Percentiles rank a stretch among this genome's conserved stretches.
Evolutionary conservation across 169 alveolate species (phyloP).

Genomic region (Theileria annulata): DNA sequence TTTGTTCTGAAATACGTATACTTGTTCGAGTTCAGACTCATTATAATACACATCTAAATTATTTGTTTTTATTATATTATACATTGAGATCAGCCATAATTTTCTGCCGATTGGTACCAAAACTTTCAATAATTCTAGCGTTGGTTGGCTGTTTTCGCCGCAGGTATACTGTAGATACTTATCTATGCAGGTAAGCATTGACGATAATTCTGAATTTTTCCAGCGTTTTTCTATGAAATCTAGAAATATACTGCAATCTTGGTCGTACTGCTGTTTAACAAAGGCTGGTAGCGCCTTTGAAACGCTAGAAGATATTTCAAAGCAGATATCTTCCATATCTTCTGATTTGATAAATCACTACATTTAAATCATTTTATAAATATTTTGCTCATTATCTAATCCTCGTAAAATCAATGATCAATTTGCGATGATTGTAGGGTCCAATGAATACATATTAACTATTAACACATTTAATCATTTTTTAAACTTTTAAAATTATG

Average conservation of each 20-base stretch:
- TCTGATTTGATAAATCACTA: neutral
- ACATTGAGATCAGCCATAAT: constrained; percentile 44
- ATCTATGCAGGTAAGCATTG: constrained; percentile 22
- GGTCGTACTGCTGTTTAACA: constrained; percentile 18
- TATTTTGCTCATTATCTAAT: neutral
- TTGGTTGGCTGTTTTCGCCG: constrained; percentile 26
- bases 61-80: neutral
- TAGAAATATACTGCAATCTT: constrained; percentile 22
- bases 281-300: constrained; percentile 57
- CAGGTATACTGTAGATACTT: constrained; percentile 26
- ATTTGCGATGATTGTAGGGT: neutral
- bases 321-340: constrained; percentile 35
- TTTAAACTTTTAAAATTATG: neutral
- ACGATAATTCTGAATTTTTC: constrained; percentile 21
- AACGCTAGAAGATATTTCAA: constrained; percentile 42
- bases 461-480: constrained; percentile 20
- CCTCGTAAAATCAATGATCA: neutral
- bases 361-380: neutral
- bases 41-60: neutral
- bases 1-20: constrained; percentile 1
- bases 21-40: constrained; percentile 27
- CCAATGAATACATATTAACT: neutral
- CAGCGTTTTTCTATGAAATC: constrained; percentile 22
- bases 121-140: constrained; percentile 12
- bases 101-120: constrained; percentile 26